Conservation (phyloP, 2,329 filamentous ascomycete genomes). For the Fusarium sp. region DNA sequence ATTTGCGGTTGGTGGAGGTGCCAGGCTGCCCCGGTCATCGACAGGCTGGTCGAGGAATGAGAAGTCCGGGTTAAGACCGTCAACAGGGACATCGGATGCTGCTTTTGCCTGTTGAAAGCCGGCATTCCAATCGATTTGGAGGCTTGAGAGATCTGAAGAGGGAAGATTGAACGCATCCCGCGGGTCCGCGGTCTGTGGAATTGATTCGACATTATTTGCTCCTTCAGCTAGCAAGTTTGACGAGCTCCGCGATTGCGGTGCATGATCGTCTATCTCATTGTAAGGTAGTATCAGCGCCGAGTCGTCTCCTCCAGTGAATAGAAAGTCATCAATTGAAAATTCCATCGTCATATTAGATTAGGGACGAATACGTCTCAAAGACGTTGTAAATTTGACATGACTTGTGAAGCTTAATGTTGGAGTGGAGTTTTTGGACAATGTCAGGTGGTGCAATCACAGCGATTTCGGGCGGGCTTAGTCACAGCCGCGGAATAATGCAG, state of each 20-base stretch:
- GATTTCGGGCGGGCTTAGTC: conserved; percentile 36
- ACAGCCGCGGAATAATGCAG: conserved; percentile 4
- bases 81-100: conserved; percentile 1
- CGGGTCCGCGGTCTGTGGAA: conserved; percentile 17
- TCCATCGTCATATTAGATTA: conserved; percentile 27
- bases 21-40: conserved; percentile 23
- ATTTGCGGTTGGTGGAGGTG: conserved; percentile 9
- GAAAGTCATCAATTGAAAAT: conserved; percentile 42
- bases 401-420: conserved; percentile 22
- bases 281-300: conserved; percentile 34
- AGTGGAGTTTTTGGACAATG: conserved; percentile 33
- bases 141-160: neutral
- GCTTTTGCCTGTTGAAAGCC: conserved; percentile 36
- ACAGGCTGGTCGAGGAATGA: conserved; percentile 40
- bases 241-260: conserved; percentile 28
- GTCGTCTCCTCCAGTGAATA: conserved; percentile 38
- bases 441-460: conserved; percentile 17
- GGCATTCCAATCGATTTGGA: conserved; percentile 40
- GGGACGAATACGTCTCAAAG: neutral
- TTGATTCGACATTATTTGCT: neutral
- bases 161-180: conserved; percentile 2
- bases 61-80: conserved; percentile 24
- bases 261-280: conserved; percentile 24
- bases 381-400: neutral
- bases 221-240: conserved; percentile 22